These are phyloP conservation scores for Exsudoporus frostii DNA, from an alignment of 768 basidiomycete genomes.

Conservation along the genomic window DNA sequence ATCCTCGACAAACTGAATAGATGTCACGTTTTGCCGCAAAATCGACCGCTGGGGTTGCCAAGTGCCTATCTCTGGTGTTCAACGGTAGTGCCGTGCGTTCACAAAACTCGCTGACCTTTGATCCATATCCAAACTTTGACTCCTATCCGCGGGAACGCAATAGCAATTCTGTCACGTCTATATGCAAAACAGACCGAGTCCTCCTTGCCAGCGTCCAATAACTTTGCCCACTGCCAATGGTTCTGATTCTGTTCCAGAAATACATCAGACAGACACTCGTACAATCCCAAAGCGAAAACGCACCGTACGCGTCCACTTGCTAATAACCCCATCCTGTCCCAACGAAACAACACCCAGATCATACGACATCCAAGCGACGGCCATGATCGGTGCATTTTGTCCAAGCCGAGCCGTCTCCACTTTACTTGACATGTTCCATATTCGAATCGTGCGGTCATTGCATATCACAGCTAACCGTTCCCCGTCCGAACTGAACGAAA, in stretches of 20 bases:
- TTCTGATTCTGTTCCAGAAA: constrained; percentile 37
- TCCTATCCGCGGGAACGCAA: constrained; percentile 55
- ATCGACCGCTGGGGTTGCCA: constrained; percentile 69
- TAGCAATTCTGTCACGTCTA: constrained; percentile 54
- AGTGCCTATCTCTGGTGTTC: constrained; percentile 38
- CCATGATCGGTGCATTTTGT: constrained; percentile 48
- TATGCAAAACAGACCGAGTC: constrained; percentile 54
- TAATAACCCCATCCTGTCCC: constrained; percentile 53
- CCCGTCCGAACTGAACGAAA: constrained; percentile 54
- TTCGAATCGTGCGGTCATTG: constrained; percentile 59
- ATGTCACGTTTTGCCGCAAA: constrained; percentile 59
- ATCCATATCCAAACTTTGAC: constrained; percentile 65
- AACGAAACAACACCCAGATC: constrained; percentile 57
- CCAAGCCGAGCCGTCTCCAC: constrained; percentile 55
- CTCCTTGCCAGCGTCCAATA: constrained; percentile 49
- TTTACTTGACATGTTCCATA: constrained; percentile 51
- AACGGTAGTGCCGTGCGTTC: not conserved
- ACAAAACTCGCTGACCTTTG: constrained; percentile 40
- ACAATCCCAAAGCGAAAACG: constrained; percentile 18
- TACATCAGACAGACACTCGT: not conserved
- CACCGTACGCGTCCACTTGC: constrained; percentile 58
- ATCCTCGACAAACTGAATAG: constrained; percentile 59
- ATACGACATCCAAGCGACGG: constrained; percentile 57
- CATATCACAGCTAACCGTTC: constrained; percentile 56
- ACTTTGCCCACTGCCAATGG: constrained; percentile 54